phyloP scores from a whole-genome alignment of 257 asterid genomes.

The Solanum arcanum region DNA sequence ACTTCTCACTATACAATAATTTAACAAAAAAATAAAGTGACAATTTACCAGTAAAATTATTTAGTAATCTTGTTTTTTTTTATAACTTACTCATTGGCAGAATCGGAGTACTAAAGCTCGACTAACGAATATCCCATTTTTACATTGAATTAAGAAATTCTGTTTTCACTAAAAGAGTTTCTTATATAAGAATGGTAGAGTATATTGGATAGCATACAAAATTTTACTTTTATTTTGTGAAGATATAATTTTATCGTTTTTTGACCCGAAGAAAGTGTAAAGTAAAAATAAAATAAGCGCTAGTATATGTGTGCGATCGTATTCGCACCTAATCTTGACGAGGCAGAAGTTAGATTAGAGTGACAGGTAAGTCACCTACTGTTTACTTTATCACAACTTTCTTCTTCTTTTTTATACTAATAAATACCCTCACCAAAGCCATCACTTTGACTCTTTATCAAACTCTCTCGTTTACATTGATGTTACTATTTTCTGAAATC shows the following conservation, averaged over 20 bases:
- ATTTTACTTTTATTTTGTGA: too few species aligned
- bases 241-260: too few species aligned
- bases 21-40: neutral
- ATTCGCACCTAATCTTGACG: conserved; percentile 72
- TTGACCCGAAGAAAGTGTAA: neutral
- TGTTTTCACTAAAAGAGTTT: too few species aligned
- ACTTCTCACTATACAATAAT: neutral
- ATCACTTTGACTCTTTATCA: conserved; percentile 16
- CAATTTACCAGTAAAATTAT: neutral
- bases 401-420: neutral
- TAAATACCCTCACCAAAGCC: conserved; percentile 18
- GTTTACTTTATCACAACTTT: conserved; percentile 29
- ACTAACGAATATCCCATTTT: neutral
- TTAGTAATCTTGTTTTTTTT: neutral
- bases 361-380: conserved; percentile 71
- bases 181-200: too few species aligned
- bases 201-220: too few species aligned
- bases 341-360: conserved; percentile 36
- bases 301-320: conserved; percentile 16
- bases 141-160: too few species aligned
- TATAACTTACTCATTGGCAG: neutral
- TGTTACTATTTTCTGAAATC: neutral
- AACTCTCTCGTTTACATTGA: neutral
- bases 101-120: neutral
- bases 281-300: neutral